phyloP scores from a whole-genome alignment of 148 eudicot species.

The Nyssa sinensis region DNA sequence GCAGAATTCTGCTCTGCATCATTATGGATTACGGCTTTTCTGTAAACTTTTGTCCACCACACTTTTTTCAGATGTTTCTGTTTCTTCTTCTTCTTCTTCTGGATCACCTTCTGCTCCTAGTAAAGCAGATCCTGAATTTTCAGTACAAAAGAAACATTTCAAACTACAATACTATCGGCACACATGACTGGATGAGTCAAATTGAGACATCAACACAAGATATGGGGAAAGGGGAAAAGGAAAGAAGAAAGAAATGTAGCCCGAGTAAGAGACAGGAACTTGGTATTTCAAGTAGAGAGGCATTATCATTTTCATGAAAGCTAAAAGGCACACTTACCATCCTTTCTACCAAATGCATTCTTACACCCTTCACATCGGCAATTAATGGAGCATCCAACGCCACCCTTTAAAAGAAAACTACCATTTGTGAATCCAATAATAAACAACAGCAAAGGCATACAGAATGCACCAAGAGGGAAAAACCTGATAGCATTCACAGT shows the following conservation, averaged over 20 bases:
- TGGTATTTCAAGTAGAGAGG: too few relatives aligned
- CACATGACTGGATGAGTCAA: neutral
- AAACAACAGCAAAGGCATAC: neutral
- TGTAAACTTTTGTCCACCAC: slow-evolving; percentile 30
- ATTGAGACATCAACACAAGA: neutral
- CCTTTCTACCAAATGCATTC: slow-evolving; percentile 78
- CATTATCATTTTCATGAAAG: neutral
- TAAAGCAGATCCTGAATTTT: slow-evolving; percentile 35
- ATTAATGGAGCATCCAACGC: slow-evolving; percentile 79
- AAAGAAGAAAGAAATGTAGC: too few relatives aligned
- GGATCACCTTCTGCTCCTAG: slow-evolving; percentile 49
- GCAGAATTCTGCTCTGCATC: slow-evolving; percentile 39
- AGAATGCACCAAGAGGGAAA: slow-evolving; percentile 6
- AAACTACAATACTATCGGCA: neutral
- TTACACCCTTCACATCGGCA: slow-evolving; percentile 89
- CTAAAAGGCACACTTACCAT: slow-evolving; percentile 46
- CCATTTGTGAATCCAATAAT: neutral
- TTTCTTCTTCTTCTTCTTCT: slow-evolving; percentile 55
- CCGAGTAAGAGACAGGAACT: too few relatives aligned
- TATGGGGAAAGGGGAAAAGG: too few relatives aligned
- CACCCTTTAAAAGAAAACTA: slow-evolving; percentile 51
- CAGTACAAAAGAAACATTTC: neutral
- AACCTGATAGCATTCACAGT: slow-evolving; percentile 95
- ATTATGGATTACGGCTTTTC: slow-evolving; percentile 27
- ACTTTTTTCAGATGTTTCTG: slow-evolving; percentile 37